These are phyloP conservation scores for Phaffia tasmanica DNA, from an alignment of 768 basidiomycete genomes.

Conservation along the genomic window DNA sequence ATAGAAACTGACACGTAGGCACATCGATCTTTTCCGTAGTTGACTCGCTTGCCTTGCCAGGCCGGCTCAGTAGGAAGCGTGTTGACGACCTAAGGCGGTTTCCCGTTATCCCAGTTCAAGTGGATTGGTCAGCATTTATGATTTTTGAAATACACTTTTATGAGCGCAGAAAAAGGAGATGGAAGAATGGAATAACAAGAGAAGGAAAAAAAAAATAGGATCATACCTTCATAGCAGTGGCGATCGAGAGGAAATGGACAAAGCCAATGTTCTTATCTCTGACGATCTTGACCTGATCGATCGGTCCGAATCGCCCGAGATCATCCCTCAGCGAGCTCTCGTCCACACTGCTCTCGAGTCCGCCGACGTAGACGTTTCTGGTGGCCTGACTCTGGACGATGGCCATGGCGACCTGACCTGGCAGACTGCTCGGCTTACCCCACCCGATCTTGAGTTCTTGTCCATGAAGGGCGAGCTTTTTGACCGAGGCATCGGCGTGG, in stretches of 20 bases:
- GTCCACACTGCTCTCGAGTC: constrained; percentile 67
- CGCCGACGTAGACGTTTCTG: constrained; percentile 91
- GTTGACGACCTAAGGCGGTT: constrained; percentile 62
- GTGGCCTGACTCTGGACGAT: constrained; percentile 87
- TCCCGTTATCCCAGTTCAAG: too few relatives aligned
- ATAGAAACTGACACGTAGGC: constrained; percentile 23
- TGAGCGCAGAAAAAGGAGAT: background rate
- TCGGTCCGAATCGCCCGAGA: constrained; percentile 79
- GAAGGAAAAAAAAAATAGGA: background rate
- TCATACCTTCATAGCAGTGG: constrained; percentile 82
- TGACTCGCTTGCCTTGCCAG: constrained; percentile 93
- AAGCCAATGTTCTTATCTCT: constrained; percentile 99
- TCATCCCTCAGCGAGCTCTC: constrained; percentile 89
- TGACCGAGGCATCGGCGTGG: constrained; percentile 90
- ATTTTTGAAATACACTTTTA: too few relatives aligned
- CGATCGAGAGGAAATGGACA: constrained; percentile 93
- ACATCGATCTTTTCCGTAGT: constrained; percentile 97
- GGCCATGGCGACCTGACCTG: constrained; percentile 70
- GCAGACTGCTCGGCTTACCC: constrained; percentile 88
- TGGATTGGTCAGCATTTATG: too few relatives aligned
- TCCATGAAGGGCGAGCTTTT: constrained; percentile 82
- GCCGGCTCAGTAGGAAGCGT: constrained; percentile 80
- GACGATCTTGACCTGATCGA: constrained; percentile 99
- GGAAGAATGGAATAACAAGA: background rate
- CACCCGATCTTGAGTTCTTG: constrained; percentile 98